Percentiles rank a stretch among this genome's conserved stretches.
phyloP scores from a whole-genome alignment of 768 basidiomycete species.

The Russula olivacea region DNA sequence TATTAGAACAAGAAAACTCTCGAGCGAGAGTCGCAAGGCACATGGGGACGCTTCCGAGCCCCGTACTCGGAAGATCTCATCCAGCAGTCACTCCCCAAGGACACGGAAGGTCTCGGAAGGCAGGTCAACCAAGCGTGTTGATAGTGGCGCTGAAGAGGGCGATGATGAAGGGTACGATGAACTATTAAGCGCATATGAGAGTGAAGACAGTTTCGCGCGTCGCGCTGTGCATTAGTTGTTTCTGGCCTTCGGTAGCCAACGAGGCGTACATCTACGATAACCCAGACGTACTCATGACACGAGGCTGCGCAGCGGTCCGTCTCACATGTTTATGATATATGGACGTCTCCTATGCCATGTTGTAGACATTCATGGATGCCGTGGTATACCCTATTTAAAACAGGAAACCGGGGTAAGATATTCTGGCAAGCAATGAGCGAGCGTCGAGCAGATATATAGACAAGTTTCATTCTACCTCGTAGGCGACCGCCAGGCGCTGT shows the following conservation, averaged over 20 bases:
- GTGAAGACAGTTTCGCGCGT: constrained; percentile 49
- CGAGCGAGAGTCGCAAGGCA: constrained; percentile 27
- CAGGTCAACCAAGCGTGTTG: constrained; percentile 44
- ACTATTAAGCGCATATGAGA: constrained; percentile 74
- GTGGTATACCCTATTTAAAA: constrained; percentile 54
- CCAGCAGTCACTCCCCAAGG: constrained; percentile 29
- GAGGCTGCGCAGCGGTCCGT: neutral
- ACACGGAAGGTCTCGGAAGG: constrained; percentile 22
- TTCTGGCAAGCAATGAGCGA: constrained; percentile 40
- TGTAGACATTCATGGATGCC: constrained; percentile 46
- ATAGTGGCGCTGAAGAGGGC: constrained; percentile 69
- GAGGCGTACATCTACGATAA: neutral
- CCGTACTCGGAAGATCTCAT: constrained; percentile 31
- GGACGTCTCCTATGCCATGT: constrained; percentile 1
- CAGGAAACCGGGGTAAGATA: constrained; percentile 53
- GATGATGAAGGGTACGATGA: constrained; percentile 76
- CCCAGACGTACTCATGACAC: neutral
- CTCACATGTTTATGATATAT: constrained; percentile 16
- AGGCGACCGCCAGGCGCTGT: constrained; percentile 48
- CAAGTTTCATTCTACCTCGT: constrained; percentile 42
- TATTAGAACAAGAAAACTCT: constrained; percentile 30
- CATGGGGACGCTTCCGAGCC: constrained; percentile 7
- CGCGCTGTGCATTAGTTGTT: neutral
- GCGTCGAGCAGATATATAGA: neutral
- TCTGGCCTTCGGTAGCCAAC: neutral